Base-by-base conservation (phyloP, 306 rosid species). In the Neltuma alba region DNA sequence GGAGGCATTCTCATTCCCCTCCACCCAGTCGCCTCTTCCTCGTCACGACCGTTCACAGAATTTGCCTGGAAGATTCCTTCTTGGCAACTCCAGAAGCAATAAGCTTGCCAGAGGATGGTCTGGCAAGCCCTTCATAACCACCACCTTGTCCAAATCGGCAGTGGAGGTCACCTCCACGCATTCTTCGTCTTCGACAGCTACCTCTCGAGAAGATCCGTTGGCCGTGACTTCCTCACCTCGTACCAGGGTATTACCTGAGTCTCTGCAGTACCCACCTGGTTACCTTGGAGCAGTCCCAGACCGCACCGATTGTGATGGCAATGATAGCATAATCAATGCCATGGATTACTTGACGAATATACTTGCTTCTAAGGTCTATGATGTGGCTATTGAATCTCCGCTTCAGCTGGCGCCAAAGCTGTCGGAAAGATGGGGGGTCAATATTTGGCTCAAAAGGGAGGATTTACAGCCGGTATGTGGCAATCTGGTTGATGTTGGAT, bases 361-460 rank as follows among this genome's bases (percentile, higher is more conserved):
- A 31, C 85, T 96, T n/a, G 68, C 94, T 18, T 93, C 99, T 0
- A 91, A 88, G 82, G 99, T 91, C 9, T 96, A 96, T 25, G 98
- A 93, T 23, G 93, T 96, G 7, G 94, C 99, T 23, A 75, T 85
- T 37, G 97, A 93, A 64, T 81, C 98, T 3, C 98, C 98, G n/a
- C 79, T 95, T n/a, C 90, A 93, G 81, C 79, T 88, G 42, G 98
- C 97, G 31, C 83, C 92, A 9, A 93, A 85, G 87, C 87, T 93
- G 34, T 93, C 99, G 0, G 92, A 82, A 72, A 85, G 93, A 31
- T 84, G 89, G 70, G 96, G 97, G 10, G 88, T 86, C 57, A 82
- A 86, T 9, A 6, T 95, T 76, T 95, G 96, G 98, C 95, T 95
- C 76, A 95, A 95, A 72, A 86, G 99, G 64, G 99, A 95, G 79